Evolutionary conservation across 2,329 filamentous ascomycete species (phyloP).

Genomic region (Cladophialophora carrionii): DNA sequence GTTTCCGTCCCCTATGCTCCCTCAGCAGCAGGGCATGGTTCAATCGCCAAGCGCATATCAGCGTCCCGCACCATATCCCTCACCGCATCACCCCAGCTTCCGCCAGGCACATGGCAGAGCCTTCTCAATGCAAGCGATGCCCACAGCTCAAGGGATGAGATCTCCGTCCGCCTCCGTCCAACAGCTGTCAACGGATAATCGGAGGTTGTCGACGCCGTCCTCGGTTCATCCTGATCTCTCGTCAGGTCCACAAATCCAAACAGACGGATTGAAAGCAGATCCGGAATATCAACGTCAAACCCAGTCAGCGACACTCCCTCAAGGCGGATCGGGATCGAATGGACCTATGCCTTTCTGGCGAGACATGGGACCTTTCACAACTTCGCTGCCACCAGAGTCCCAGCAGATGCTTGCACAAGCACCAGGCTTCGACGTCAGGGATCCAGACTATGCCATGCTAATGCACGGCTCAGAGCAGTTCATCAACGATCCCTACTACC

Average conservation of each 20-base stretch:
- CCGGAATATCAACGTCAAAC: conserved; percentile 34
- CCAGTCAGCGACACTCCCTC: conserved; percentile 40
- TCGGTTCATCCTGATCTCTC: conserved; percentile 30
- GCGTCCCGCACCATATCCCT: conserved; percentile 51
- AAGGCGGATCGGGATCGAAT: neutral
- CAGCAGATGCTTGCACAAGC: conserved; percentile 56
- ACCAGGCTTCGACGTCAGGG: conserved; percentile 49
- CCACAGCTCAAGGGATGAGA: conserved; percentile 15
- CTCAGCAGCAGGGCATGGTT: conserved; percentile 33
- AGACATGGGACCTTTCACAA: conserved; percentile 52
- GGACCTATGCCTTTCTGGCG: conserved; percentile 33
- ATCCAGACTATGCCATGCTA: conserved; percentile 51
- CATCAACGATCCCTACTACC: conserved; percentile 49
- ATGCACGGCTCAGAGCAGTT: conserved; percentile 51
- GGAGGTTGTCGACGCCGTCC: conserved; percentile 52
- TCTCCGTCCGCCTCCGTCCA: conserved; percentile 46
- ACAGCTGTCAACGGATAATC: conserved; percentile 36
- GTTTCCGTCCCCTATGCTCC: conserved; percentile 42
- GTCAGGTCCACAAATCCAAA: conserved; percentile 25
- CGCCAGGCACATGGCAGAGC: conserved; percentile 32
- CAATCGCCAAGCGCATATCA: conserved; percentile 39
- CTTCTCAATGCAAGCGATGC: conserved; percentile 31
- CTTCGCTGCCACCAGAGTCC: conserved; percentile 56
- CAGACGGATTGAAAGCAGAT: conserved; percentile 25
- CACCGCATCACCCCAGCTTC: conserved; percentile 40